These are phyloP conservation scores for Puccinia hordei DNA, from an alignment of 1,284 basidiomycete genomes.

Conservation along the genomic window DNA sequence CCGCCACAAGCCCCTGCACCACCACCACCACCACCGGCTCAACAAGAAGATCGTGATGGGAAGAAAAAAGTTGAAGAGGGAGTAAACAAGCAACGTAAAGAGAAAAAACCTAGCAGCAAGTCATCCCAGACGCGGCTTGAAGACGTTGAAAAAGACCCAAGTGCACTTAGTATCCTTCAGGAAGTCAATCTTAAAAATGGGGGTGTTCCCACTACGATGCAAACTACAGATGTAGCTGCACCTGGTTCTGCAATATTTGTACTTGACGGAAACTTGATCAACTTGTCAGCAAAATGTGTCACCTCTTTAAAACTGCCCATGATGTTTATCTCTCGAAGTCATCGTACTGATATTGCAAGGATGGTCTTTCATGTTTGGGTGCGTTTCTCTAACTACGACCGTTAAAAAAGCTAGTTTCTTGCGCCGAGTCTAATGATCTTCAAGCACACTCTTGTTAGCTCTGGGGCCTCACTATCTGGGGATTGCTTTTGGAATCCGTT, in stretches of 20 bases:
- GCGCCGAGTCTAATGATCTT: neutral
- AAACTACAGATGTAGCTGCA: conserved; percentile 24
- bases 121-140: conserved; percentile 20
- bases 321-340: conserved; percentile 15
- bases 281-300: conserved; percentile 40
- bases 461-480: conserved; percentile 39
- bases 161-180: conserved; percentile 1
- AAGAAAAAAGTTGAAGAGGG: conserved; percentile 20
- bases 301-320: conserved; percentile 1
- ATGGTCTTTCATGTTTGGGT: conserved; percentile 42
- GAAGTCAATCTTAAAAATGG: conserved; percentile 3
- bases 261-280: conserved; percentile 45
- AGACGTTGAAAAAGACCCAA: conserved; percentile 9
- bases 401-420: neutral
- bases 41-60: neutral
- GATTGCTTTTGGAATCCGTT: conserved; percentile 37
- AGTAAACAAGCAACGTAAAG: conserved; percentile 1
- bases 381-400: neutral
- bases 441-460: neutral
- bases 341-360: conserved; percentile 23
- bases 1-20: neutral
- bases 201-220: neutral
- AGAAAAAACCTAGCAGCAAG: conserved; percentile 1
- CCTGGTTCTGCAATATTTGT: conserved; percentile 34
- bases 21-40: neutral